Conservation (phyloP, 768 basidiomycete genomes). For the Gautieria morchelliformis region DNA sequence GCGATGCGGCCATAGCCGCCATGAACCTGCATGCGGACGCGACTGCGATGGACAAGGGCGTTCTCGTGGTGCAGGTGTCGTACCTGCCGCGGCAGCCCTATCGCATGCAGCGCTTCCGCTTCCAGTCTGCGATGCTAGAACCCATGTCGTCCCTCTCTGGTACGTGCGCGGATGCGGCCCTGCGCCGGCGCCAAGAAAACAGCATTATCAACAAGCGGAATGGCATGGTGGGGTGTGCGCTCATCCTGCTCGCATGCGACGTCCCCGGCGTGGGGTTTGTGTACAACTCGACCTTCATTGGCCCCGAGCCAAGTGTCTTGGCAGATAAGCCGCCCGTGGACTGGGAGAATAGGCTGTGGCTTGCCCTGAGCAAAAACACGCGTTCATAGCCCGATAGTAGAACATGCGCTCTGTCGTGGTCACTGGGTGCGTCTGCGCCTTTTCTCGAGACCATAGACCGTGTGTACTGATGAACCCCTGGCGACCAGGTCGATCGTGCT, state of each 20-base stretch:
- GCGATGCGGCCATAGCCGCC: slow-evolving; percentile 6
- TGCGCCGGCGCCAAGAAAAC: background rate
- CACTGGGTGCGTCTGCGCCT: background rate
- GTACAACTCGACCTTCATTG: slow-evolving; percentile 3
- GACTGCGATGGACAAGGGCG: background rate
- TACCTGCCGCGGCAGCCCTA: background rate
- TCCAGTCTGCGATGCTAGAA: background rate
- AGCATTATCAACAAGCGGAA: background rate
- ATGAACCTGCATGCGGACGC: background rate
- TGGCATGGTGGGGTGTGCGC: slow-evolving; percentile 6
- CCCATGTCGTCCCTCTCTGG: background rate
- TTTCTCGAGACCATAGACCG: background rate
- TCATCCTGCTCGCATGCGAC: slow-evolving; percentile 4
- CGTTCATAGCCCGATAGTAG: background rate
- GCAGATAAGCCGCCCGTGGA: background rate
- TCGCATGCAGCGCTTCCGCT: background rate
- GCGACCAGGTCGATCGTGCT: too few species aligned
- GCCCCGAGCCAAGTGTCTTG: background rate
- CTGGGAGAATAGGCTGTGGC: background rate
- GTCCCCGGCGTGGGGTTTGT: slow-evolving; percentile 3
- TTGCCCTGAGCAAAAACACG: background rate
- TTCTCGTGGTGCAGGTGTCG: background rate
- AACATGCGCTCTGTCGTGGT: background rate
- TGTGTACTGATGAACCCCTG: background rate
- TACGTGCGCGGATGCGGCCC: background rate